Conservation (phyloP, 495 filamentous ascomycete genomes). For the Peziza echinospora region DNA sequence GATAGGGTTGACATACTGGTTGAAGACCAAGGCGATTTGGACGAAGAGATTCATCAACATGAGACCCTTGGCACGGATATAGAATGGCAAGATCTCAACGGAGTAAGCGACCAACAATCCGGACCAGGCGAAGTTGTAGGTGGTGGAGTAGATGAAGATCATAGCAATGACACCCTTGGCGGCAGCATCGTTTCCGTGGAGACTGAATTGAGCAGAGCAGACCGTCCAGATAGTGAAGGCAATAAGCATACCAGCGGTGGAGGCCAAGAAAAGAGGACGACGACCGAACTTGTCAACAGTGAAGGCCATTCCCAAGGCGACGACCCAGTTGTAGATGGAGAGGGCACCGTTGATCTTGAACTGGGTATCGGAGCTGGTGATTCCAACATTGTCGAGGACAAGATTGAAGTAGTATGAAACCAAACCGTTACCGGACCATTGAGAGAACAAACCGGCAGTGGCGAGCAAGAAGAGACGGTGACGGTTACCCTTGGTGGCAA, state of each 20-base stretch:
- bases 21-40: constrained; percentile 31
- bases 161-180: constrained; percentile 33
- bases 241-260: constrained; percentile 37
- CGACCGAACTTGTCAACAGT: constrained; percentile 41
- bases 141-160: constrained; percentile 32
- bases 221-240: constrained; percentile 34
- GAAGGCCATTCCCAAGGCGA: constrained; percentile 32
- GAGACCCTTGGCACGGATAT: constrained; percentile 48
- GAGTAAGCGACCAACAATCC: constrained; percentile 43
- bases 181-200: constrained; percentile 21
- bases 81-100: constrained; percentile 45
- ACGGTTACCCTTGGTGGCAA: constrained; percentile 47
- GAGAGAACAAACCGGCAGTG: constrained; percentile 39
- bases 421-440: constrained; percentile 48
- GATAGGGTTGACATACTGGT: constrained; percentile 39
- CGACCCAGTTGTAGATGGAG: constrained; percentile 23
- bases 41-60: constrained; percentile 34
- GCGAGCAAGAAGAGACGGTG: constrained; percentile 37
- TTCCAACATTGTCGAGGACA: constrained; percentile 36
- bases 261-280: constrained; percentile 33
- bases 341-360: constrained; percentile 24
- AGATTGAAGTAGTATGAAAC: constrained; percentile 38
- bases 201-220: constrained; percentile 4
- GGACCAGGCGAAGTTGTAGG: constrained; percentile 39
- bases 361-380: constrained; percentile 25